Base-by-base conservation (phyloP, 352 stramenopile species). In the Globisporangium rhizosaccharum region DNA sequence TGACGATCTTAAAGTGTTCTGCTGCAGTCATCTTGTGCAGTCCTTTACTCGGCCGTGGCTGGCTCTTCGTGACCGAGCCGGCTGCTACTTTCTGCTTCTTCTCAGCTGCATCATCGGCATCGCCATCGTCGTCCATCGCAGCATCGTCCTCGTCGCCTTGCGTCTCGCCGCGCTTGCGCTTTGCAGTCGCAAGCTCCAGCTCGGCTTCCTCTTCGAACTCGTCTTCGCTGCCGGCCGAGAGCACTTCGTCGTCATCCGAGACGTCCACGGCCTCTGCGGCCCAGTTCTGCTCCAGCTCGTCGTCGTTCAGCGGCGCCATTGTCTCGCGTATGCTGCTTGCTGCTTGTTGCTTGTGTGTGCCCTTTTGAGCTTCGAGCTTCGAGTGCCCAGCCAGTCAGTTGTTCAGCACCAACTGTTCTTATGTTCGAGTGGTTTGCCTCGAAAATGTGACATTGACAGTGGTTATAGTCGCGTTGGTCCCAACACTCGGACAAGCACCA, bases 1-100 rank as follows among this genome's bases (percentile, higher is more conserved):
- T 91, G 10, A 93, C 73, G 60, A 95, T 80, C 58, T 89, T 84
- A 57, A 91, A 93, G 68, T 89, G 82, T 58, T 94, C 85, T 2
- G 59, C 67, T 14, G 68, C 59, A 15, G 69, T 90, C 80, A 94
- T 88, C 68, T 87, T 90, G 58, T 94, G 80, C 57, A 92, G 59
- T 0, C 80, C 85, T 56, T 92, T 94, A 67, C 49, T 70, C 25
- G 78, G 75, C 18, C 76, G 71, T 20, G 65, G 53, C 25, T 65
- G 53, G 6, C 37, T 61, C 59, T 63, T 58, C 9, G 18, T 37
- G 10, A 6, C 42, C 8, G 51, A 20, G 14, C 25, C 47, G 3
- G 36, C 37, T 3, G 37, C 46, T n/a, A 57, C 28, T 41, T 92
- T 88, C 30, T 83, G 75, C 61, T 85, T 88, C 59, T 88, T 90